A percentile compares a stretch with the other conserved stretches of the same genome.
Evolutionary conservation across 208 protist genomes (phyloP).

Genomic region (Vickermania spadyakhi): DNA sequence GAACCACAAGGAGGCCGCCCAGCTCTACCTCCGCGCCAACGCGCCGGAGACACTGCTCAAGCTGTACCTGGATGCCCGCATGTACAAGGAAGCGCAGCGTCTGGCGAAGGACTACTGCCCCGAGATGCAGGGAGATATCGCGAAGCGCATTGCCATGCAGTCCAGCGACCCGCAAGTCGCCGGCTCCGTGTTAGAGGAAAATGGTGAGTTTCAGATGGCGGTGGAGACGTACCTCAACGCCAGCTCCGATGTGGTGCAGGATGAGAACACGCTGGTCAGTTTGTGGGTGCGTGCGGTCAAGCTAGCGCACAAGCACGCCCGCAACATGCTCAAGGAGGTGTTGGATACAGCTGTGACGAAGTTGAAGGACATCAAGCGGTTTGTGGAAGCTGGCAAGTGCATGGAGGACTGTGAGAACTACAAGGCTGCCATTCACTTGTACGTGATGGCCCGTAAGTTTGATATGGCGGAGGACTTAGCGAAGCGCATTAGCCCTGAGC

Average conservation of each 20-base stretch:
- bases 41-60: slow-evolving; percentile 90
- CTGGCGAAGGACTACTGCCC: slow-evolving; percentile 86
- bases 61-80: slow-evolving; percentile 91
- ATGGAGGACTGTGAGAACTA: slow-evolving; percentile 89
- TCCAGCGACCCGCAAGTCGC: slow-evolving; percentile 84
- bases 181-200: slow-evolving; percentile 87
- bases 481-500: slow-evolving; percentile 72
- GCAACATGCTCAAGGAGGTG: slow-evolving; percentile 74
- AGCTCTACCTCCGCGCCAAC: slow-evolving; percentile 86
- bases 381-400: slow-evolving; percentile 83
- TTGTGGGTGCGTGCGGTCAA: slow-evolving; percentile 93
- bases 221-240: slow-evolving; percentile 93
- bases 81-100: slow-evolving; percentile 91
- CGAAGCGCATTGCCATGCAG: slow-evolving; percentile 73
- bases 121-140: slow-evolving; percentile 77
- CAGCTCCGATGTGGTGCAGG: slow-evolving; percentile 42
- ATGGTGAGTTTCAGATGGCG: slow-evolving; percentile 89
- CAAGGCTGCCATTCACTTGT: slow-evolving; percentile 91
- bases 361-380: slow-evolving; percentile 73
- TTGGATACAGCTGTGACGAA: slow-evolving; percentile 55
- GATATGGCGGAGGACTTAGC: slow-evolving; percentile 86
- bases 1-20: slow-evolving; percentile 89
- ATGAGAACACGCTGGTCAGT: slow-evolving; percentile 65
- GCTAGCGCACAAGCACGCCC: slow-evolving; percentile 90
- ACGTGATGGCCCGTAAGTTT: slow-evolving; percentile 89